Percentiles rank a stretch among this genome's conserved stretches.
These are phyloP conservation scores for Ceratobasidium sp. DNA, from an alignment of 1,284 basidiomycete species.

Conservation along the genomic window DNA sequence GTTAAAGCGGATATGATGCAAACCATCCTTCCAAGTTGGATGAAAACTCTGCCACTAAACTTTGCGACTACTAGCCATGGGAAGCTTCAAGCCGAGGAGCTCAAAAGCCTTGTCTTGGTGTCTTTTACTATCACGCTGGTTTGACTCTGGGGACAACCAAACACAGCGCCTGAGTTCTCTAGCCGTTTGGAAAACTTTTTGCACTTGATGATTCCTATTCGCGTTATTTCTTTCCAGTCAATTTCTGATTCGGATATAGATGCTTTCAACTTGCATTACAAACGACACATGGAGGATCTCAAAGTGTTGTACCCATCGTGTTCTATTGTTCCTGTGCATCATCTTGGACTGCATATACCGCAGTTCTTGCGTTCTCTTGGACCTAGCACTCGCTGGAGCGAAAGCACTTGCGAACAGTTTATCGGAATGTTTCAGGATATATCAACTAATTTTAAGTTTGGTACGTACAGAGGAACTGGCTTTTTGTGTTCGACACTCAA, in stretches of 20 bases:
- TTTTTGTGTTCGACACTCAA: background rate
- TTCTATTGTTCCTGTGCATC: constrained; percentile 6
- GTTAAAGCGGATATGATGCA: constrained; percentile 15
- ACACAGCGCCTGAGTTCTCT: background rate
- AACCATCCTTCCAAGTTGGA: constrained; percentile 35
- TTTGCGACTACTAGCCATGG: constrained; percentile 40
- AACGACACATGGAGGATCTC: background rate
- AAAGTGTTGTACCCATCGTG: constrained; percentile 17
- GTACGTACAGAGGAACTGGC: constrained; percentile 5
- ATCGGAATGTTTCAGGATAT: constrained; percentile 35
- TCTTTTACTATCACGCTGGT: constrained; percentile 43
- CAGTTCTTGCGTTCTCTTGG: constrained; percentile 20
- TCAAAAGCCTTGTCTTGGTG: constrained; percentile 40
- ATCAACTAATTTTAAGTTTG: constrained; percentile 18
- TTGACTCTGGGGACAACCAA: constrained; percentile 18
- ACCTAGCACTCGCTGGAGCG: constrained; percentile 14
- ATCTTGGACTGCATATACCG: constrained; percentile 36
- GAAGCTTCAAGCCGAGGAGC: constrained; percentile 45
- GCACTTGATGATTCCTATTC: background rate
- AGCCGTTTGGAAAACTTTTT: constrained; percentile 27
- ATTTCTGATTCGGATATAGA: background rate
- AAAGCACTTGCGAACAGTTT: constrained; percentile 35
- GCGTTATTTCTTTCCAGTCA: constrained; percentile 1
- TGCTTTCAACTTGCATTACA: background rate
- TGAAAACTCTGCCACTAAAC: constrained; percentile 13